Percentiles rank a stretch among this genome's conserved stretches.
Evolutionary conservation across 306 rosid genomes (phyloP).

Genomic region (Cotoneaster glaucophyllus): DNA sequence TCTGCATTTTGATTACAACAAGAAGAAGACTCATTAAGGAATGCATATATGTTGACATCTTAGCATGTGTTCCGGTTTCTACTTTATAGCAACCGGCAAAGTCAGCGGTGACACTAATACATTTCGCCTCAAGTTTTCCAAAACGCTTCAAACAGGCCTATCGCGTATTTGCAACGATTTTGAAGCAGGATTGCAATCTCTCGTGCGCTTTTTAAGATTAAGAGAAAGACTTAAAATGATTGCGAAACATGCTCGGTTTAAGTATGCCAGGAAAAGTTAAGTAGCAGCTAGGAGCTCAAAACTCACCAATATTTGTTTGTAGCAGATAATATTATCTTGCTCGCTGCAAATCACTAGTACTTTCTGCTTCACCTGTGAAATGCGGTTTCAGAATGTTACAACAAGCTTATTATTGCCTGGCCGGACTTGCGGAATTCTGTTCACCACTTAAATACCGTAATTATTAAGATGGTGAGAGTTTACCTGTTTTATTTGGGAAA

Average conservation of each 20-base stretch:
- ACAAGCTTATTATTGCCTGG: neutral
- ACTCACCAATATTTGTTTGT: conserved; percentile 50
- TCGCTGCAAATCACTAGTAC: conserved; percentile 43
- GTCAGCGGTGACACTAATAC: neutral
- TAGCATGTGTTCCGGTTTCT: neutral
- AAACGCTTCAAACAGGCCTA: neutral
- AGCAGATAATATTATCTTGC: conserved; percentile 36
- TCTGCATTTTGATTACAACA: conserved; percentile 26
- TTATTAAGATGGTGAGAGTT: neutral
- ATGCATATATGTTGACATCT: neutral
- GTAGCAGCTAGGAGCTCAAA: neutral
- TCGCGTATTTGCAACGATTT: neutral
- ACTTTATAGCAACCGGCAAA: neutral
- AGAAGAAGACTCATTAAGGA: neutral
- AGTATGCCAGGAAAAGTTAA: neutral
- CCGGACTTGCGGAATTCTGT: neutral
- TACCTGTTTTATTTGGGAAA: conserved; percentile 41
- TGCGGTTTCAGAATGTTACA: neutral
- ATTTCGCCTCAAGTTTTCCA: neutral
- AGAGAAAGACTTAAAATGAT: neutral
- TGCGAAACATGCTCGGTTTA: neutral
- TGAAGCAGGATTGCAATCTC: neutral
- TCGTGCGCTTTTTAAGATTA: neutral
- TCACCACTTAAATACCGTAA: neutral
- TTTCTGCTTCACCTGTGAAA: conserved; percentile 43